A percentile compares a stretch with the other conserved stretches of the same genome.
Conservation (phyloP, 2,329 filamentous ascomycete genomes). For the Ophiostoma sp. region DNA sequence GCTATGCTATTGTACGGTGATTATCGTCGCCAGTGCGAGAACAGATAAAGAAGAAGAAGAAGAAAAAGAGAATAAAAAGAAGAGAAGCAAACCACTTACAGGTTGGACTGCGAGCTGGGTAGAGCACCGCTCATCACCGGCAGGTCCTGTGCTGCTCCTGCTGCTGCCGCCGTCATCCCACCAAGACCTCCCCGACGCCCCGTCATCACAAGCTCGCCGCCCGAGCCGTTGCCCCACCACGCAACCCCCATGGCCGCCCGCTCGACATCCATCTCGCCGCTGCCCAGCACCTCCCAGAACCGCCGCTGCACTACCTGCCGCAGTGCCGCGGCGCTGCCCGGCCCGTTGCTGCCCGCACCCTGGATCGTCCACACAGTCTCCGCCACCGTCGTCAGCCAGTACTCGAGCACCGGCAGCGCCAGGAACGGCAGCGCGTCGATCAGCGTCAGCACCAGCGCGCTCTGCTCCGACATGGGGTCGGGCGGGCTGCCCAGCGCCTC, state of each 20-base stretch:
- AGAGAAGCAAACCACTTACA: not conserved
- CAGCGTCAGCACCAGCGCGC: slow-evolving; percentile 68
- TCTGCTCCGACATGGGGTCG: slow-evolving; percentile 64
- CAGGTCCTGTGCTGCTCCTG: slow-evolving; percentile 37
- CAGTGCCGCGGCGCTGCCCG: slow-evolving; percentile 40
- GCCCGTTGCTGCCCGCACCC: slow-evolving; percentile 38
- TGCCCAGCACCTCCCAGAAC: slow-evolving; percentile 73
- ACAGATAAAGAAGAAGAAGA: not conserved
- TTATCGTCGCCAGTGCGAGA: not conserved
- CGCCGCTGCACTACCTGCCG: slow-evolving; percentile 61
- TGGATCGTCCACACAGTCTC: slow-evolving; percentile 60
- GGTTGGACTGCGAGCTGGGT: slow-evolving; percentile 21
- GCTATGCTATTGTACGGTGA: slow-evolving; percentile 13
- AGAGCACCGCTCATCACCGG: slow-evolving; percentile 33
- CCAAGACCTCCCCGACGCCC: slow-evolving; percentile 14
- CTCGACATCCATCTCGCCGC: slow-evolving; percentile 84
- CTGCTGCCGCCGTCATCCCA: not conserved
- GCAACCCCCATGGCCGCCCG: slow-evolving; percentile 70
- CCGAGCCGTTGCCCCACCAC: slow-evolving; percentile 71
- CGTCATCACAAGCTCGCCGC: slow-evolving; percentile 46
- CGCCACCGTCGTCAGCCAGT: slow-evolving; percentile 73
- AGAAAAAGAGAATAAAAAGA: not conserved
- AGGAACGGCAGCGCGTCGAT: slow-evolving; percentile 74
- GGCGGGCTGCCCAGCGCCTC: slow-evolving; percentile 30
- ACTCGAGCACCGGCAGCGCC: slow-evolving; percentile 62